Conservation (phyloP, 2,329 filamentous ascomycete genomes). For the Penicillium olsonii region DNA sequence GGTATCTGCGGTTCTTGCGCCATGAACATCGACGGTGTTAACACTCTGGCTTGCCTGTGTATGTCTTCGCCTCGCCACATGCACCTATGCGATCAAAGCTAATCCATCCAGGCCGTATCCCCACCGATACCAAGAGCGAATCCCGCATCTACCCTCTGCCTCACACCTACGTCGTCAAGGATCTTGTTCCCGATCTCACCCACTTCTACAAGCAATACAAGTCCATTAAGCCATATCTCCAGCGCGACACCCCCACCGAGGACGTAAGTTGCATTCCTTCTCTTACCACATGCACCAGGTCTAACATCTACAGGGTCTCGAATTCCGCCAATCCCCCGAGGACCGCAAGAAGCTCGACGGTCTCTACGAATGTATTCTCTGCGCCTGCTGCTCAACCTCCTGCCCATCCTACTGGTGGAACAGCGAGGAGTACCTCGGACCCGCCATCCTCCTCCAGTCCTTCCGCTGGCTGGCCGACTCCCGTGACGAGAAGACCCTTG, state of each 20-base stretch:
- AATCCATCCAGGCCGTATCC: slow-evolving; percentile 75
- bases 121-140: slow-evolving; percentile 75
- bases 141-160: slow-evolving; percentile 96
- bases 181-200: slow-evolving; percentile 95
- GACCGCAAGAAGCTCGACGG: slow-evolving; percentile 97
- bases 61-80: slow-evolving; percentile 48
- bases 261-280: slow-evolving; percentile 64
- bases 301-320: slow-evolving; percentile 67
- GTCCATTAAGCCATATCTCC: slow-evolving; percentile 98
- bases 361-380: slow-evolving; percentile 98
- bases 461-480: slow-evolving; percentile 98
- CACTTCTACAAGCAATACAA: slow-evolving; percentile 99
- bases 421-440: slow-evolving; percentile 95
- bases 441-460: slow-evolving; percentile 92
- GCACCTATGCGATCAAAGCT: not conserved
- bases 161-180: slow-evolving; percentile 99
- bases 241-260: slow-evolving; percentile 78
- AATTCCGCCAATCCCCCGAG: slow-evolving; percentile 85
- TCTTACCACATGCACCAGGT: not conserved
- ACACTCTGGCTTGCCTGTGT: slow-evolving; percentile 97
- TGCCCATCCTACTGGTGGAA: slow-evolving; percentile 99
- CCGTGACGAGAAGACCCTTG: slow-evolving; percentile 82
- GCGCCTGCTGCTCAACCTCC: slow-evolving; percentile 97
- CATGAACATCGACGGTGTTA: slow-evolving; percentile 99
- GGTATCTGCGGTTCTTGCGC: slow-evolving; percentile 98